Percentiles rank a stretch among this genome's conserved stretches.
Evolutionary conservation across 352 stramenopile species (phyloP).

Genomic region (Plasmopara halstedii): DNA sequence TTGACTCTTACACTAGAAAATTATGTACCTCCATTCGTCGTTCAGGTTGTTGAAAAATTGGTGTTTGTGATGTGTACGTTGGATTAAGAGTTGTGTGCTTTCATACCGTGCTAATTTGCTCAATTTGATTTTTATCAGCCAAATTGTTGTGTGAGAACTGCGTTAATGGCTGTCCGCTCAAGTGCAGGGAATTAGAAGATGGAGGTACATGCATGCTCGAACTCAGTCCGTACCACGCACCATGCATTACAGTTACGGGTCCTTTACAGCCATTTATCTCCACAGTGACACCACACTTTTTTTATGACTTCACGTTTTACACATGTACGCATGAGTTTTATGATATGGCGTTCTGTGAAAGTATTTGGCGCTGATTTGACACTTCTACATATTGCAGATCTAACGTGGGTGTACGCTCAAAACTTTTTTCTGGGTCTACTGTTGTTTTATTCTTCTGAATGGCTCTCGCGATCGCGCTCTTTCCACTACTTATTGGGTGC

Average conservation of each 20-base stretch:
- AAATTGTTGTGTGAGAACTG: conserved; percentile 66
- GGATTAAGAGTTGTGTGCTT: no score
- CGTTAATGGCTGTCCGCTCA: conserved; percentile 49
- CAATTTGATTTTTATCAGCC: conserved; percentile 20
- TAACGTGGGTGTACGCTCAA: conserved; percentile 63
- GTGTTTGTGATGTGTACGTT: conserved; percentile 42
- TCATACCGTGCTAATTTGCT: no score
- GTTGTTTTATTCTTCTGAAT: conserved; percentile 60
- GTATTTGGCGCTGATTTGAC: conserved; percentile 3
- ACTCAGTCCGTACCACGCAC: conserved; percentile 72
- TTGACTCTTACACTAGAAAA: conserved; percentile 31
- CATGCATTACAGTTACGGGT: conserved; percentile 58
- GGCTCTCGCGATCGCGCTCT: conserved; percentile 54
- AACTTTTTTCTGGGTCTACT: conserved; percentile 67
- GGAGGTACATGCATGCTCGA: conserved; percentile 39
- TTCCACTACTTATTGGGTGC: conserved; percentile 79
- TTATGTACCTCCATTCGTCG: conserved; percentile 29
- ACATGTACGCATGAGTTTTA: conserved; percentile 38
- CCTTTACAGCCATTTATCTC: conserved; percentile 52
- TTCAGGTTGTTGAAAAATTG: conserved; percentile 32
- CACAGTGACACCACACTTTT: conserved; percentile 32
- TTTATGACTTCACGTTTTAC: conserved; percentile 54
- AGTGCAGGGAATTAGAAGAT: conserved; percentile 32
- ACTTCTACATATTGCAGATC: conserved; percentile 19
- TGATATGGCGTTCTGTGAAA: not conserved